Evolutionary conservation across 2,329 filamentous ascomycete genomes (phyloP), one percentile per base, ranked within the genome.

Genomic region (Trichoderma koningiopsis): DNA sequence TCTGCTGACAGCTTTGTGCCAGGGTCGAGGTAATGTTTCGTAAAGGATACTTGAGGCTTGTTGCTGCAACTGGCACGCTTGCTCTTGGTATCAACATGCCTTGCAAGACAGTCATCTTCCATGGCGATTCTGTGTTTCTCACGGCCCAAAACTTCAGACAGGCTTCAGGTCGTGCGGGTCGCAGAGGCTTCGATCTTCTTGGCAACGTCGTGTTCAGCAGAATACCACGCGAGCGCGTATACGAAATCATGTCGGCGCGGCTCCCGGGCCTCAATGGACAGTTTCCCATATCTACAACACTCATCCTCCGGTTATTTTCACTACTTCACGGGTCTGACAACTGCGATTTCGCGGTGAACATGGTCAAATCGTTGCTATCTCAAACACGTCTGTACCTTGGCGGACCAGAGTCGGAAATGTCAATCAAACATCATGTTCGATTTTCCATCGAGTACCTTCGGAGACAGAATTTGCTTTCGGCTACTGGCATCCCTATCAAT

Each of bases 41-140:
- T 10, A 90, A 87, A 76, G 90, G 91, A 0, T 94, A 87, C 75
- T 78, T 94, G 52, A 85, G 87, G 8, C 88, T 91, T 0, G 88
- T 94, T 33, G 84, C 94, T 31, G 91, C 92, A 0, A 94, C 92
- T 1, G 92, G 91, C 0, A 94, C 91, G 0, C 83, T 94, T 27
- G 90, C 90, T 1, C 81, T 94, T 5, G 92, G 92, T 81, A 91
- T 95, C 81, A 95, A 93, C 74, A 92, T 93, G 90, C 92, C 92
- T 11, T 94, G 91, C 77, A 92, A 92, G 77, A 95, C 92, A 0
- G 91, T 94, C 0, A 87, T 93, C 1, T 95, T 95, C 77, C 85
- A 84, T 19, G 91, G 91, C 0, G 91, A 94, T 76, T 92, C 89
- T 0, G 83, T 92, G 3, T 93, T 87, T 75, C 80, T 95, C 55